Conservation (phyloP, 2,329 filamentous ascomycete genomes). For the Sarocladiaceae sp. region DNA sequence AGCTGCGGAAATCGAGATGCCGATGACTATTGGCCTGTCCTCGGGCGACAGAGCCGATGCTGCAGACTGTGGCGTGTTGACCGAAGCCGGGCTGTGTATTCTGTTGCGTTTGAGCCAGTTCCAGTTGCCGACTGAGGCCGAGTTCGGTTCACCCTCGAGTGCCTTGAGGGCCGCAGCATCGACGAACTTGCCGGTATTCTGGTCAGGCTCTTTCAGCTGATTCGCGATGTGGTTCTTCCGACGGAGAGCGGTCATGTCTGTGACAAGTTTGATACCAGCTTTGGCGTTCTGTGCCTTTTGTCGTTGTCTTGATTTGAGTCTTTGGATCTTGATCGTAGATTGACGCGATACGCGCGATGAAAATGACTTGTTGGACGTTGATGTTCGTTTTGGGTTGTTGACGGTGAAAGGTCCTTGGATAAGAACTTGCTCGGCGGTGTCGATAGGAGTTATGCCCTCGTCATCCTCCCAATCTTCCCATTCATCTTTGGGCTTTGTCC, state of each 20-base stretch:
- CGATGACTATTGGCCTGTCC: conserved; percentile 69
- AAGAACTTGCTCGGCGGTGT: conserved; percentile 31
- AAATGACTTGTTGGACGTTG: conserved; percentile 12
- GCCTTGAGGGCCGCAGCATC: conserved; percentile 57
- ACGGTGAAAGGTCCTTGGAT: conserved; percentile 16
- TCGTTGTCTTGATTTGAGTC: conserved; percentile 54
- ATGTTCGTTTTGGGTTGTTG: conserved; percentile 9
- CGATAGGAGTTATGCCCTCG: conserved; percentile 35
- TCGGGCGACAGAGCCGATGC: conserved; percentile 57
- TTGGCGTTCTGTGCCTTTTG: conserved; percentile 58
- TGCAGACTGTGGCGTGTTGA: conserved; percentile 22
- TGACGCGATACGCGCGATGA: conserved; percentile 15
- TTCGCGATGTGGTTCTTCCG: conserved; percentile 34
- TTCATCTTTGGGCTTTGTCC: conserved; percentile 25
- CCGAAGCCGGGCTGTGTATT: conserved; percentile 21
- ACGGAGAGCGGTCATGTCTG: conserved; percentile 57
- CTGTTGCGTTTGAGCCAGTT: conserved; percentile 48
- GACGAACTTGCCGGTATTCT: conserved; percentile 43
- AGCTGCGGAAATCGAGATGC: conserved; percentile 58
- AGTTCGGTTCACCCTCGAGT: conserved; percentile 51
- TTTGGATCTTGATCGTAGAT: conserved; percentile 32
- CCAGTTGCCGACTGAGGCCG: conserved; percentile 52
- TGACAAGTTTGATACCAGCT: conserved; percentile 65
- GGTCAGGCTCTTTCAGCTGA: conserved; percentile 24
- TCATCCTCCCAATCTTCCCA: conserved; percentile 54